Evolutionary conservation across 1,284 basidiomycete species (phyloP).

Genomic region (Ustilago hordei): DNA sequence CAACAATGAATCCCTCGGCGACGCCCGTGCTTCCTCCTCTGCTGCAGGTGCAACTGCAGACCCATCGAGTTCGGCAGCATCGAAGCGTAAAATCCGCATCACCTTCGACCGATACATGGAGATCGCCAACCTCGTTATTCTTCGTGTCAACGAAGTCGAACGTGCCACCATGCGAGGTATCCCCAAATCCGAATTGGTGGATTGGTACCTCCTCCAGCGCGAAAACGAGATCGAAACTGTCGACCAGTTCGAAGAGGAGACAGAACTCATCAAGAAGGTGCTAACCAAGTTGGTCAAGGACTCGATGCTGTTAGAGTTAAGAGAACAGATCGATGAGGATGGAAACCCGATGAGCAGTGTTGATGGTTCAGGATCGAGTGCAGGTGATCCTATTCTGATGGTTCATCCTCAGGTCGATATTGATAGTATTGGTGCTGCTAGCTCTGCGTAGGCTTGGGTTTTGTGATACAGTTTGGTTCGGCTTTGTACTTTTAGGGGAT

Average conservation of each 20-base stretch:
- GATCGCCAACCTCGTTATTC: constrained; percentile 86
- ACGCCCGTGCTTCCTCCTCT: constrained; percentile 43
- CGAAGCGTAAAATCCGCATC: constrained; percentile 79
- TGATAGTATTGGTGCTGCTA: constrained; percentile 52
- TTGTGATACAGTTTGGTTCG: not conserved
- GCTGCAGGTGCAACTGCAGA: constrained; percentile 59
- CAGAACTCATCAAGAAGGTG: constrained; percentile 88
- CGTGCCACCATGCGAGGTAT: constrained; percentile 81
- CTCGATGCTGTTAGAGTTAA: constrained; percentile 65
- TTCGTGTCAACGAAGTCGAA: constrained; percentile 85
- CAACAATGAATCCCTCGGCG: constrained; percentile 73
- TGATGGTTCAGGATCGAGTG: constrained; percentile 33
- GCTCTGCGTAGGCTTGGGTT: constrained; percentile 8
- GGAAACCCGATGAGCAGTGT: constrained; percentile 41
- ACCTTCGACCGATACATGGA: constrained; percentile 94
- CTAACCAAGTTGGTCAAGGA: constrained; percentile 89
- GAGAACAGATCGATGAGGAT: constrained; percentile 49
- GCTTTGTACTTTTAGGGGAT: constrained; percentile 17
- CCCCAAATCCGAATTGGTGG: constrained; percentile 81
- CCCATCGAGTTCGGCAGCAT: constrained; percentile 29
- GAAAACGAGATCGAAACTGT: constrained; percentile 85
- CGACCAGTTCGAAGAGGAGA: constrained; percentile 92
- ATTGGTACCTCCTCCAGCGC: constrained; percentile 90
- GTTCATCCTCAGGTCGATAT: constrained; percentile 64
- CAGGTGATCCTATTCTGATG: constrained; percentile 50